phyloP scores from a whole-genome alignment of 805 yeast species.

The Zygosaccharomyces pseudorouxii region DNA sequence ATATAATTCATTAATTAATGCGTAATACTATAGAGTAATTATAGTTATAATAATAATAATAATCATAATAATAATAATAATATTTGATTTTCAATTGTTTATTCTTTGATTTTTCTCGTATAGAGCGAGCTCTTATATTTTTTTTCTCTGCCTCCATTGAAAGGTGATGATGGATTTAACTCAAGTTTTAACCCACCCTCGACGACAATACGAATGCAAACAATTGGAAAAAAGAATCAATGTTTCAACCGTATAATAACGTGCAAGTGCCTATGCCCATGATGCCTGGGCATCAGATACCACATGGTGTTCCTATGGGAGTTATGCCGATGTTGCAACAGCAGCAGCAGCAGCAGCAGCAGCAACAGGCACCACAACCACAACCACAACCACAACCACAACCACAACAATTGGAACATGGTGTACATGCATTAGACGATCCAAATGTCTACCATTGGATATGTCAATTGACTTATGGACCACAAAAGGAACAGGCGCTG shows the following conservation, averaged over 20 bases:
- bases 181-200: not conserved
- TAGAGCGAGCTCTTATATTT: no score
- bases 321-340: constrained; percentile 3
- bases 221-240: not conserved
- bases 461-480: constrained; percentile 81
- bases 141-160: no score
- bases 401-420: constrained; percentile 9
- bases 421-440: constrained; percentile 54
- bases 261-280: constrained; percentile 3
- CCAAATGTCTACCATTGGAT: constrained; percentile 89
- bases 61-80: no score
- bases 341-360: constrained; percentile 7
- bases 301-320: not conserved
- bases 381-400: constrained; percentile 14
- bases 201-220: not conserved
- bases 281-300: constrained; percentile 7
- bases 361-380: not conserved
- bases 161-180: not conserved
- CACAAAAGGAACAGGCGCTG: constrained; percentile 87
- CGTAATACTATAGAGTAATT: no score
- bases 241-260: constrained; percentile 3
- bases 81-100: no score
- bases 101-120: no score
- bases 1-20: no score
- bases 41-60: no score